phyloP scores from a whole-genome alignment of 2,329 filamentous ascomycete genomes.

The Chaetomium sp. region DNA sequence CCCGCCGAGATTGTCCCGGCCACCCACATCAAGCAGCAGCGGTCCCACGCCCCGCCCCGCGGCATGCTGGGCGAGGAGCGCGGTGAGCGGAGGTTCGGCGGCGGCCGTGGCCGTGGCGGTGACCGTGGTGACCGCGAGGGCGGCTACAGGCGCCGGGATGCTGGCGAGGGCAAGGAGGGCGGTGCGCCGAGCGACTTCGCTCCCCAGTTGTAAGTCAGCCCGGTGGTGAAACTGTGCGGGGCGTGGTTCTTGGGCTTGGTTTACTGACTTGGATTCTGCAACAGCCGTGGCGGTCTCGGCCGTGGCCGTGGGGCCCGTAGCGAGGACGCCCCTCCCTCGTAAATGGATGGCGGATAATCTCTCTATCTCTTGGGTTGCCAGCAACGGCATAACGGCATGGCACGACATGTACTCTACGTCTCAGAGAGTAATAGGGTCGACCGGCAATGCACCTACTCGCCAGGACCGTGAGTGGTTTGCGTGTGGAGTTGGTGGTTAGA shows the following conservation, averaged over 20 bases:
- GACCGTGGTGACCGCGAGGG: constrained; percentile 82
- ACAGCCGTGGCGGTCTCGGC: constrained; percentile 81
- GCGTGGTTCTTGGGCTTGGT: constrained; percentile 15
- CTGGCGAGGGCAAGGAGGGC: constrained; percentile 85
- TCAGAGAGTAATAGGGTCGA: constrained; percentile 37
- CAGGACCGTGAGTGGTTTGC: constrained; percentile 39
- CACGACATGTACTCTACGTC: constrained; percentile 52
- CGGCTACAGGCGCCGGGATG: constrained; percentile 89
- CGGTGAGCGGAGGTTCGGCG: constrained; percentile 75
- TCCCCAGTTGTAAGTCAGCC: constrained; percentile 75
- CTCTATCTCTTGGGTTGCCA: constrained; percentile 35
- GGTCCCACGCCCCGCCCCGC: constrained; percentile 95
- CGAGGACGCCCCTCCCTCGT: constrained; percentile 66
- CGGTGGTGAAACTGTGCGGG: background rate
- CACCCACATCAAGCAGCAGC: constrained; percentile 99
- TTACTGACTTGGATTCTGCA: constrained; percentile 41
- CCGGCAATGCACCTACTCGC: constrained; percentile 38
- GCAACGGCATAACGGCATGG: constrained; percentile 35
- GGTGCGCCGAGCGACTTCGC: constrained; percentile 89
- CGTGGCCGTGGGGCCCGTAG: constrained; percentile 84
- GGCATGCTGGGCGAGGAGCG: constrained; percentile 94
- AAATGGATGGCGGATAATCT: constrained; percentile 39
- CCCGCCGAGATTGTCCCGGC: constrained; percentile 99
- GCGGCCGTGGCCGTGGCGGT: constrained; percentile 71
- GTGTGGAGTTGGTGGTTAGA: constrained; percentile 36